Evolutionary conservation across 306 rosid species (phyloP), one percentile per base, ranked within the genome.

Genomic region (Nissolia schottii): DNA sequence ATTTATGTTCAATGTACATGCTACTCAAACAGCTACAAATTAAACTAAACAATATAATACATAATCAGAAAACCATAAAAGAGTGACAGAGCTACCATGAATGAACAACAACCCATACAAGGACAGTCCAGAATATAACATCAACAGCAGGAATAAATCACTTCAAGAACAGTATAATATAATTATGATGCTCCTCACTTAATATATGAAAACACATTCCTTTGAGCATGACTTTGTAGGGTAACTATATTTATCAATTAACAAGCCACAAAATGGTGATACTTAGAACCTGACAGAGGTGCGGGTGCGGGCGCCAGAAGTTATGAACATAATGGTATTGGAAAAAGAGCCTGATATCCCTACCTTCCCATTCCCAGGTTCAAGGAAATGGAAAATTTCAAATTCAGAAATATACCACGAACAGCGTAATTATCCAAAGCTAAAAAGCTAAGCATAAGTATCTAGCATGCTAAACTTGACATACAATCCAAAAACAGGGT

Each of bases 181-280:
- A 82, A 62, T 73, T 9, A 81, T 79, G 81, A 71, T 74, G 78
- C 65, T 75, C 69, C 70, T 82, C 77, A 83, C 78, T 71, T 59
- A 41, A 74, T 27, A 71, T 62, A 85, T 79, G 78, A 60, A 80
- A 76, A 64, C 40, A 29, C 74, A 71, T 43, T 71, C 66, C 37
- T 79, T 28, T 64, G 45, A 23, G 49, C 61, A 65, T 25, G 68
- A 38, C 63, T 69, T 73, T 71, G 55, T 37, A 51, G 66, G 20
- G 46, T 13, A 34, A 55, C 45, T 22, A 50, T 31, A 38, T 29
- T 32, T 23, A 68, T 28, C 27, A 69, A 49, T 54, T 10, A 41
- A 67, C 60, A 59, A 81, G 27, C 55, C n/a, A 18, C 18, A 56
- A n/a, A 54, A 55, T 51, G 50, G 24, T 50, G 41, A 38, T 48